Conservation (phyloP, 306 rosid species). For the Geum urbanum region DNA sequence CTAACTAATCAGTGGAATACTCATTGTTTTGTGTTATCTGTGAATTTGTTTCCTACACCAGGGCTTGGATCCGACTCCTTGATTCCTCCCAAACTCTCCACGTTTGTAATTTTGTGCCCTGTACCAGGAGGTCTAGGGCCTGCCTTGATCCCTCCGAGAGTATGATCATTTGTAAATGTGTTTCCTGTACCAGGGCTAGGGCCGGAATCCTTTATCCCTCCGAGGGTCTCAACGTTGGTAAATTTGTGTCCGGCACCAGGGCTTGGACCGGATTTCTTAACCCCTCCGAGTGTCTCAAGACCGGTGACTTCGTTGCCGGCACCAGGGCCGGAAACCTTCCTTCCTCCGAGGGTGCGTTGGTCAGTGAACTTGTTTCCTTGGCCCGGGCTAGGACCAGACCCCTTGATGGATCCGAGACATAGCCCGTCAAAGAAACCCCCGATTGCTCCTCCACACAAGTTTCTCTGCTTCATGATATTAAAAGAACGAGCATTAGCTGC, state of each 20-base stretch:
- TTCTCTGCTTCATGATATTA: conserved; percentile 16
- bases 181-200: conserved; percentile 28
- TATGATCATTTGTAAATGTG: conserved; percentile 5
- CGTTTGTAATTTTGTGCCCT: not conserved
- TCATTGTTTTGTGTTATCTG: not conserved
- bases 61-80: not conserved
- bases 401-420: conserved; percentile 40
- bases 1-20: not conserved
- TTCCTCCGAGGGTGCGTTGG: conserved; percentile 25
- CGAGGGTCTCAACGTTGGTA: not conserved
- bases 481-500: conserved; percentile 49
- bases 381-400: conserved; percentile 31
- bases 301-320: conserved; percentile 17
- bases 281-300: conserved; percentile 14
- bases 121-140: not conserved
- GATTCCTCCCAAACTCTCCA: not conserved
- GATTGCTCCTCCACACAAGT: conserved; percentile 7
- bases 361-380: conserved; percentile 37
- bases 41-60: not conserved
- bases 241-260: not conserved
- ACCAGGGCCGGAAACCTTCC: conserved; percentile 42
- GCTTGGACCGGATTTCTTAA: not conserved
- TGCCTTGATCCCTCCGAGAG: conserved; percentile 17
- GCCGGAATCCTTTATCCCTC: conserved; percentile 16
- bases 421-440: conserved; percentile 48